phyloP scores from a whole-genome alignment of 371 early-diverging fungal genomes.

The Fennellomyces sp. region DNA sequence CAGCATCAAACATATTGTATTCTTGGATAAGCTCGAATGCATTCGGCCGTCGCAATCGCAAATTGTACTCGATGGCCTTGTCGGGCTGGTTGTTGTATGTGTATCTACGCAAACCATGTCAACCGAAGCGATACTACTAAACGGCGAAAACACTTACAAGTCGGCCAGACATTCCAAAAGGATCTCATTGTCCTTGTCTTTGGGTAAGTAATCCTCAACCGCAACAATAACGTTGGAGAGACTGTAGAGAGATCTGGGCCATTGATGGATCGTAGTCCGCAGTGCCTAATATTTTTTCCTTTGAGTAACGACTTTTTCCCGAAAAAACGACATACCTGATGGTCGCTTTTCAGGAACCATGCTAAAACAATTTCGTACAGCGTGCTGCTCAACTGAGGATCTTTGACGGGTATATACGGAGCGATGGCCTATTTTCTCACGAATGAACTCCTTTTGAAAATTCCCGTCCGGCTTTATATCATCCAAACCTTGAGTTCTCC shows the following conservation, averaged over 20 bases:
- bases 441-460: neutral
- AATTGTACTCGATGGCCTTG: constrained; percentile 80
- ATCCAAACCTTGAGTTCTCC: constrained; percentile 63
- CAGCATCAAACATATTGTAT: constrained; percentile 79
- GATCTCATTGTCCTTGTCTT: constrained; percentile 54
- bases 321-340: constrained; percentile 38
- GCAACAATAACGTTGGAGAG: constrained; percentile 74
- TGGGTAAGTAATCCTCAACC: constrained; percentile 67
- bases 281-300: constrained; percentile 34
- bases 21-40: constrained; percentile 76
- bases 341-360: constrained; percentile 67
- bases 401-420: constrained; percentile 77
- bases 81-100: constrained; percentile 72
- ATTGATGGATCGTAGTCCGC: constrained; percentile 66
- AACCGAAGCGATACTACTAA: too few relatives aligned
- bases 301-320: neutral
- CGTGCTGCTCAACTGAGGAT: constrained; percentile 75
- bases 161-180: constrained; percentile 77
- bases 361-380: constrained; percentile 90
- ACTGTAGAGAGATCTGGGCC: constrained; percentile 81
- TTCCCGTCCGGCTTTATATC: neutral
- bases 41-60: constrained; percentile 70
- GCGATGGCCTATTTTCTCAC: constrained; percentile 56
- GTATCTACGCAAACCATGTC: too few relatives aligned
- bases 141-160: constrained; percentile 60